These are phyloP conservation scores for Leucoagaricus sp. DNA, from an alignment of 1,284 basidiomycete species.

Conservation along the genomic window DNA sequence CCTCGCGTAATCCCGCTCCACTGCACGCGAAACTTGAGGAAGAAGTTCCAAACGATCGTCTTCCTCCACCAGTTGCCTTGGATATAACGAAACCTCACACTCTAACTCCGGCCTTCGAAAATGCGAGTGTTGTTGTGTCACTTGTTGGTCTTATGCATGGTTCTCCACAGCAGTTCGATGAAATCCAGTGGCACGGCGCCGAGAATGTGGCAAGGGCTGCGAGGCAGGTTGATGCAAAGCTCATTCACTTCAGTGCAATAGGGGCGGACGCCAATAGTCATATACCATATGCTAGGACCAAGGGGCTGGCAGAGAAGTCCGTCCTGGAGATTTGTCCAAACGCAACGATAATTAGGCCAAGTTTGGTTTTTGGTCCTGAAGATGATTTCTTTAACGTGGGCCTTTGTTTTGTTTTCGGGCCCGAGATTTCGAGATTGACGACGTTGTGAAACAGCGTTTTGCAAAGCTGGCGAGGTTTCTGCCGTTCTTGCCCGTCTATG, in stretches of 20 bases:
- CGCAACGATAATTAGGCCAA: constrained; percentile 66
- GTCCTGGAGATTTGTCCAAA: constrained; percentile 48
- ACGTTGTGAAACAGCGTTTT: constrained; percentile 47
- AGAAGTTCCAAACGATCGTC: constrained; percentile 26
- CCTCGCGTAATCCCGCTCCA: constrained; percentile 52
- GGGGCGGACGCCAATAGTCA: constrained; percentile 51
- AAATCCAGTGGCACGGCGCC: constrained; percentile 63
- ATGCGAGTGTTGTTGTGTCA: constrained; percentile 58
- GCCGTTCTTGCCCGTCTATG: constrained; percentile 73
- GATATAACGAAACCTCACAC: constrained; percentile 56
- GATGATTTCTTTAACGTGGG: constrained; percentile 71
- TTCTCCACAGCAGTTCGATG: constrained; percentile 52
- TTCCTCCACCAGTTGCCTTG: constrained; percentile 48
- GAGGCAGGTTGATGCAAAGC: constrained; percentile 47
- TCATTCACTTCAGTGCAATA: constrained; percentile 65
- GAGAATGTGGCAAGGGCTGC: constrained; percentile 60
- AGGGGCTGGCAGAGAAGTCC: constrained; percentile 61
- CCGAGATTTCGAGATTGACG: neutral
- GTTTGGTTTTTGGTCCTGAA: constrained; percentile 71
- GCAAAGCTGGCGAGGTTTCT: constrained; percentile 56
- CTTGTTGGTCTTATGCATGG: constrained; percentile 68
- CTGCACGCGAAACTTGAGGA: constrained; percentile 34
- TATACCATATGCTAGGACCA: constrained; percentile 59
- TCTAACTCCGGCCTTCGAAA: constrained; percentile 48
- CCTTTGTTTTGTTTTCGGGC: neutral